Base-by-base conservation (phyloP, 1,284 basidiomycete species). In the Porodaedalea pini region DNA sequence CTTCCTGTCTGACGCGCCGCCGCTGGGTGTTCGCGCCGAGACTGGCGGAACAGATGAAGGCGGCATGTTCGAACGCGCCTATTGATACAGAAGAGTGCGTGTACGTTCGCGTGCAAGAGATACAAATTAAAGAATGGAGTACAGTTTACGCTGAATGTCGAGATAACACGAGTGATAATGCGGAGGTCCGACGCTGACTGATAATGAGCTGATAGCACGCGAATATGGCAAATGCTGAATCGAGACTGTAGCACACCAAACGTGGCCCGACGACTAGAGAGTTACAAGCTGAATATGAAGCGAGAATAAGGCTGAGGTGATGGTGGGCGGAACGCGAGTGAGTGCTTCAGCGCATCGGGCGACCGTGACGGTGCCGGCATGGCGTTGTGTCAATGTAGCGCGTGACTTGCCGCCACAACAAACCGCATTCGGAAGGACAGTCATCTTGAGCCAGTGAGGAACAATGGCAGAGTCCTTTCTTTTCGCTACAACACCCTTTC, bases 11-110 rank as follows among this genome's bases (percentile, higher is more conserved):
- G 47, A 32, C 32, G 55, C 19, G n/a, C 34, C 23, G 29, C 41
- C 41, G 13, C 37, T 51, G 25, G 48, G 40, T 6, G 48, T 43
- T 19, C 55, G 55, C 47, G 37, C 39, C n/a, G 55, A 25, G n/a
- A 10, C 23, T 32, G 17, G 34, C 17, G 55, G 17, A 31, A 29
- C 40, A 34, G 55, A 34, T 15, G 44, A 23, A 40, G 54, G 54
- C 21, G 55, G 48, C 55, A 57, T 57, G 3, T 10, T 31, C 4
- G 31, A 23, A n/a, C 25, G 13, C 10, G 29, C 27, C 25, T 45
- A 23, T n/a, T 15, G 23, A 23, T 47, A 15, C 23, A 29, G 25
- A 31, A 29, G n/a, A 8, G 15, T n/a, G 27, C 45, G 29, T 31
- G 21, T 23, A n/a, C n/a, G 17, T 7, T 6, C 21, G 41, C 13